Evolutionary conservation across 306 rosid species (phyloP), one percentile per base, ranked within the genome.

Genomic region (Elaeagnus macrophylla): DNA sequence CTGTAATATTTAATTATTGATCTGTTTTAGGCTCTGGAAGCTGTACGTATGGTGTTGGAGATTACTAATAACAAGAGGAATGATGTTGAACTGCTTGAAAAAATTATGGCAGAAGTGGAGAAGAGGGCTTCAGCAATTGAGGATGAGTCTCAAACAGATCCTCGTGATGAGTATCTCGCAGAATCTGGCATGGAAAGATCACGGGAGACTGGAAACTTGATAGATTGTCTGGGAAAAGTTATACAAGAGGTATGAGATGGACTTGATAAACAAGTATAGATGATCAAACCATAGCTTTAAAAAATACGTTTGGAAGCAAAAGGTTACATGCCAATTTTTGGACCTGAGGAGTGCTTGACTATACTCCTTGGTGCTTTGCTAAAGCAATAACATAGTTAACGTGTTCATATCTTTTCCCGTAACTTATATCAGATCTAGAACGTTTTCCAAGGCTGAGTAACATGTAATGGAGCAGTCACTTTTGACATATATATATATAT

Each of bases 21-120:
- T 25, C 4, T 25, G 32, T 77, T 66, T 66, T 53, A 91, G 97
- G 97, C 96, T 58, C 75, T 86, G 69, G 95, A 91, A 69, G 94
- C 85, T 38, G 67, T 56, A 43, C 77, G 79, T 70, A 84, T 66
- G 93, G 84, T 82, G 67, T 76, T 77, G 75, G 86, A 82, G 65
- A 48, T 80, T 19, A 68, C 76, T 48, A 80, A 61, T 39, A 72
- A 75, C 69, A 86, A 82, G 58, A 82, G 89, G 77, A 76, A 84
- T 47, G 89, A 82, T 61, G 45, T 54, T 35, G 85, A 68, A 53
- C 69, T 91, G 53, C 45, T 86, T 54, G 94, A 80, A 68, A 80
- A 79, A 79, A 81, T 86, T 67, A 69, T 66, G 78, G 48, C 12
- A 20, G 95, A 75, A 72, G 81, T 84, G 62, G 96, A 86, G 71